phyloP scores from a whole-genome alignment of 257 asterid species.

The Plantago elongata region DNA sequence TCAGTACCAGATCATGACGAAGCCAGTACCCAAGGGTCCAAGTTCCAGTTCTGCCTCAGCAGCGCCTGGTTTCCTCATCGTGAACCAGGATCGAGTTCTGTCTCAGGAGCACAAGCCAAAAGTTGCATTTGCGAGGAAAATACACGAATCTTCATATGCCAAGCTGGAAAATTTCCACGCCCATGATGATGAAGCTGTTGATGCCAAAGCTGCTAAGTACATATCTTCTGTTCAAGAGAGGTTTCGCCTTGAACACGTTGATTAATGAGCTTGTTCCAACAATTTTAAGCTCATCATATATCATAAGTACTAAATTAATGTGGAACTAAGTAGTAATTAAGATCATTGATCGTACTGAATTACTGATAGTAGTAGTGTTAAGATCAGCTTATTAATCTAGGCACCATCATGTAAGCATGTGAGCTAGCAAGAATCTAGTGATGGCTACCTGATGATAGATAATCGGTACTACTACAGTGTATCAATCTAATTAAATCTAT shows the following conservation, averaged over 20 bases:
- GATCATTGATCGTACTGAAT: no score
- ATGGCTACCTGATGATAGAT: no score
- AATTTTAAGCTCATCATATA: no score
- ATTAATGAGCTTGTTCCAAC: neutral
- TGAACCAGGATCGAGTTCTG: constrained; percentile 36
- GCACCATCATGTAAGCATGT: no score
- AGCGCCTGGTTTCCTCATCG: constrained; percentile 23
- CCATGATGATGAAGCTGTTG: constrained; percentile 40
- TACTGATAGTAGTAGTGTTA: no score
- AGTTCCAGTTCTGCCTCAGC: constrained; percentile 7
- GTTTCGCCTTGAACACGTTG: constrained; percentile 38
- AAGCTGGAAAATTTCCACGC: constrained; percentile 29
- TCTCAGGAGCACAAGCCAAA: constrained; percentile 24
- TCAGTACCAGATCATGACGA: neutral
- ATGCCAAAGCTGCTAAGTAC: constrained; percentile 45
- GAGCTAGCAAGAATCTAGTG: no score
- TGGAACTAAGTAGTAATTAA: no score
- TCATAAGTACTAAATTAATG: no score
- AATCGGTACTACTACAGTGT: no score
- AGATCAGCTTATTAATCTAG: no score
- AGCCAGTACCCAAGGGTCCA: neutral
- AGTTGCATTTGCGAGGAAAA: constrained; percentile 21
- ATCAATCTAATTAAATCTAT: no score
- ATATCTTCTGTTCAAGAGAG: constrained; percentile 53
- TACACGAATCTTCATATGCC: constrained; percentile 12